These are phyloP conservation scores for Cicer chorassanicum DNA, from an alignment of 306 rosid species.

Conservation along the genomic window DNA sequence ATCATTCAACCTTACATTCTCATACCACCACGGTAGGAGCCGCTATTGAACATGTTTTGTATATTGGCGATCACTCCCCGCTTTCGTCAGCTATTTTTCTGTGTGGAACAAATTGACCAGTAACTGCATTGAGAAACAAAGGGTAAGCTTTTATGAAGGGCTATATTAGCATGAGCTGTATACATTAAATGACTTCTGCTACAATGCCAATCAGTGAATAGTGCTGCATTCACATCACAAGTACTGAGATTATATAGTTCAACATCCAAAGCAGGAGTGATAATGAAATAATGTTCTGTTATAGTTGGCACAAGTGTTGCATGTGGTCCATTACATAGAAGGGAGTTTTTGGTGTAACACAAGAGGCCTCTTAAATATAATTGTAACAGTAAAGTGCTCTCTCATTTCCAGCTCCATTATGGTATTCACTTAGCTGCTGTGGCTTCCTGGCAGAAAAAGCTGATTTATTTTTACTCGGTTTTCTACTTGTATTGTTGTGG, in stretches of 20 bases:
- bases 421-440: conserved; percentile 29
- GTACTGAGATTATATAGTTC: conserved; percentile 37
- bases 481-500: conserved; percentile 25
- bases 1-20: no score
- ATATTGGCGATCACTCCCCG: no score
- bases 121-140: conserved; percentile 24
- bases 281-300: conserved; percentile 14
- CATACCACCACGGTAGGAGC: no score
- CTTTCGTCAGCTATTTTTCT: background rate
- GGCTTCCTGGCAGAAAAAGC: conserved; percentile 12
- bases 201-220: conserved; percentile 32
- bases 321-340: conserved; percentile 46
- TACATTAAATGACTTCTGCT: conserved; percentile 36
- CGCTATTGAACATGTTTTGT: no score
- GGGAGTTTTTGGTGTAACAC: conserved; percentile 33
- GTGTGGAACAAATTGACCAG: conserved; percentile 16
- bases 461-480: conserved; percentile 18
- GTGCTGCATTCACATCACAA: conserved; percentile 22
- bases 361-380: conserved; percentile 17
- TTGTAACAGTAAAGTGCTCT: conserved; percentile 34
- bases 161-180: conserved; percentile 24
- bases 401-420: conserved; percentile 43
- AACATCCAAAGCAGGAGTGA: conserved; percentile 41
- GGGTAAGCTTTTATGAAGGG: conserved; percentile 18
- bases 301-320: background rate